Evolutionary conservation across 225 moss, liverwort and hornwort genomes (phyloP).

Genomic region (Straminergon stramineum): DNA sequence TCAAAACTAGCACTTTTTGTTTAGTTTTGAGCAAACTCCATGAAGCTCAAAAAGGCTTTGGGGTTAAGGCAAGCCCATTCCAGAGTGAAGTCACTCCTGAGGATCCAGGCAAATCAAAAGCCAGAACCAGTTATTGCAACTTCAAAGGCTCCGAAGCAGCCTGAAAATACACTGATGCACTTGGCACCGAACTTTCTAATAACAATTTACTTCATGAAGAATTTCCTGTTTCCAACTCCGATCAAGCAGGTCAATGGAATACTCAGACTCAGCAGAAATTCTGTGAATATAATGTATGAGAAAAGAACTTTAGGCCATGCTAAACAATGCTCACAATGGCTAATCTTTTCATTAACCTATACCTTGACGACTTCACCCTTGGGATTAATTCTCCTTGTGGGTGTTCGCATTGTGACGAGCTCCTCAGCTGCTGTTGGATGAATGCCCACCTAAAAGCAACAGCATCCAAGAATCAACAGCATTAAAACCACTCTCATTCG

Average conservation of each 20-base stretch:
- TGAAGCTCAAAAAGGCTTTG: not conserved
- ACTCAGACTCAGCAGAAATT: not conserved
- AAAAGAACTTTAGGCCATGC: not conserved
- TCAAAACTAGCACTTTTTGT: not conserved
- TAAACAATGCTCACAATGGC: not conserved
- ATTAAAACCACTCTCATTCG: not conserved
- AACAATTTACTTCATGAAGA: not conserved
- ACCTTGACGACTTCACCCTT: constrained; percentile 19
- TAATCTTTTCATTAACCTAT: constrained; percentile 2
- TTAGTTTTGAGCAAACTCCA: not conserved
- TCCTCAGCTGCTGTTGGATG: constrained; percentile 96
- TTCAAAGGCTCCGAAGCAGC: not conserved
- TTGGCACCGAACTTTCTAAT: not conserved
- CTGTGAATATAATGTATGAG: not conserved
- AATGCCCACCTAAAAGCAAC: constrained; percentile 61
- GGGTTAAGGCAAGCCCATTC: not conserved
- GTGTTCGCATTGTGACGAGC: constrained; percentile 80
- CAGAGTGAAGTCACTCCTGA: not conserved
- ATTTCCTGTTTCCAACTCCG: not conserved
- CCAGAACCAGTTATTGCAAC: not conserved
- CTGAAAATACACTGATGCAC: not conserved
- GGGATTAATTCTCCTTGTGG: constrained; percentile 37
- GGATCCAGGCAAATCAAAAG: not conserved
- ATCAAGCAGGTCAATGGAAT: not conserved
- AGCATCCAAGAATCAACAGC: not conserved